Percentiles rank a stretch among this genome's conserved stretches.
Evolutionary conservation across 805 yeast species (phyloP).

Genomic region (Lachancea lanzarotensis): DNA sequence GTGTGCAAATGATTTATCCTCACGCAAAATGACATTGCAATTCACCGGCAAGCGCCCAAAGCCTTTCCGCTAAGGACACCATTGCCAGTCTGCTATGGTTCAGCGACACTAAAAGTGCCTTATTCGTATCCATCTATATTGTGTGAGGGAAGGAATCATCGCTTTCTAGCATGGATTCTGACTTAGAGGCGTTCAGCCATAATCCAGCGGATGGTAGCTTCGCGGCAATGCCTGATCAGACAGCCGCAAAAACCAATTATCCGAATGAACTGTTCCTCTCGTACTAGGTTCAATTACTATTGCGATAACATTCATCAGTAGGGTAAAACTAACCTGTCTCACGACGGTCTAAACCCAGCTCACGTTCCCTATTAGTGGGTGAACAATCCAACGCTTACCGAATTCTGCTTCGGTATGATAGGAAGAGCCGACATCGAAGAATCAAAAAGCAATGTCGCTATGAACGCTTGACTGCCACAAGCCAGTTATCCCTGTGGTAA

Average conservation of each 20-base stretch:
- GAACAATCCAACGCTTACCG: slow-evolving; percentile 43
- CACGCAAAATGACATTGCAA: slow-evolving; percentile 41
- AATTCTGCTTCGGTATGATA: slow-evolving; percentile 46
- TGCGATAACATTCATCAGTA: slow-evolving; percentile 36
- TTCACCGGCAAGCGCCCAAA: slow-evolving; percentile 37
- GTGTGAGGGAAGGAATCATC: slow-evolving; percentile 39
- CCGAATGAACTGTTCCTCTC: slow-evolving; percentile 44
- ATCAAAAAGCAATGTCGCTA: slow-evolving; percentile 43
- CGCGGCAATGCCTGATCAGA: slow-evolving; percentile 43
- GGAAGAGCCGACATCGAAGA: slow-evolving; percentile 47
- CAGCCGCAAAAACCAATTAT: slow-evolving; percentile 43
- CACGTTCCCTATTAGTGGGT: slow-evolving; percentile 44
- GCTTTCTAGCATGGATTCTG: slow-evolving; percentile 50
- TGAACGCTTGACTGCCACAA: slow-evolving; percentile 46
- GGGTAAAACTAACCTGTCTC: slow-evolving; percentile 42
- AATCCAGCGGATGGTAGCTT: slow-evolving; percentile 45
- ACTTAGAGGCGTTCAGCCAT: slow-evolving; percentile 44
- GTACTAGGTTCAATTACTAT: slow-evolving; percentile 41
- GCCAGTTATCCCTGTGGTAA: slow-evolving; percentile 40
- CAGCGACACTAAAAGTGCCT: slow-evolving; percentile 37
- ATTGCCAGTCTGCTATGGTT: slow-evolving; percentile 38
- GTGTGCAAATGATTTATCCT: slow-evolving; percentile 43
- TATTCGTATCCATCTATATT: slow-evolving; percentile 38
- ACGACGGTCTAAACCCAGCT: slow-evolving; percentile 40
- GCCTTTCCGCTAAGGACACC: slow-evolving; percentile 37